Evolutionary conservation across 345 rosid species (phyloP).

Genomic region (Salix exigua): DNA sequence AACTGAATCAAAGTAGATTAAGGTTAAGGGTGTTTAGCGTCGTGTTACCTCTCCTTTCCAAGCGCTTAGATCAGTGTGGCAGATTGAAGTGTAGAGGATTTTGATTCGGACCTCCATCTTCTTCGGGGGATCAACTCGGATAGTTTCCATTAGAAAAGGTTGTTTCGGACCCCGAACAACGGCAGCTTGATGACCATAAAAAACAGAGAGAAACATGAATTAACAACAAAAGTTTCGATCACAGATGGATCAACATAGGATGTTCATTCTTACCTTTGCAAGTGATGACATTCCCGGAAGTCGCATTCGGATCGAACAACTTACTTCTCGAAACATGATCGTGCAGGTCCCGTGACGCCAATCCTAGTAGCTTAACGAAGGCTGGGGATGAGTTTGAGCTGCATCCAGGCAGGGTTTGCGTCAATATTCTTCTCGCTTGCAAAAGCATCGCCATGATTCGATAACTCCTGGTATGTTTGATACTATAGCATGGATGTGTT

Average conservation of each 20-base stretch:
- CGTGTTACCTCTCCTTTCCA: conserved; percentile 56
- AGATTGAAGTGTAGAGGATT: conserved; percentile 56
- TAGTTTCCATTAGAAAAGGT: conserved; percentile 49
- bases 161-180: conserved; percentile 53
- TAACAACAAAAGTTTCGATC: neutral
- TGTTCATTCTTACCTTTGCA: conserved; percentile 28
- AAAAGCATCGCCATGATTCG: neutral
- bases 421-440: neutral
- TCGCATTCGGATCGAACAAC: conserved; percentile 14
- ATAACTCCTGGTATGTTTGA: neutral
- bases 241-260: neutral
- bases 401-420: neutral
- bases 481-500: neutral
- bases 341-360: neutral
- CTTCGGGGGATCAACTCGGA: conserved; percentile 61
- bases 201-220: too few species aligned
- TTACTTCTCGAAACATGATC: neutral
- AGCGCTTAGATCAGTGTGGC: conserved; percentile 63
- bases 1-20: neutral
- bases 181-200: conserved; percentile 41
- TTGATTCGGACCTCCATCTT: conserved; percentile 58
- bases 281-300: conserved; percentile 32
- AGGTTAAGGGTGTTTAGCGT: neutral
- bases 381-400: neutral
- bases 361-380: neutral